Evolutionary conservation across 805 yeast genomes (phyloP), one percentile per base, ranked within the genome.

Genomic region (Saccharomycopsis malanga): DNA sequence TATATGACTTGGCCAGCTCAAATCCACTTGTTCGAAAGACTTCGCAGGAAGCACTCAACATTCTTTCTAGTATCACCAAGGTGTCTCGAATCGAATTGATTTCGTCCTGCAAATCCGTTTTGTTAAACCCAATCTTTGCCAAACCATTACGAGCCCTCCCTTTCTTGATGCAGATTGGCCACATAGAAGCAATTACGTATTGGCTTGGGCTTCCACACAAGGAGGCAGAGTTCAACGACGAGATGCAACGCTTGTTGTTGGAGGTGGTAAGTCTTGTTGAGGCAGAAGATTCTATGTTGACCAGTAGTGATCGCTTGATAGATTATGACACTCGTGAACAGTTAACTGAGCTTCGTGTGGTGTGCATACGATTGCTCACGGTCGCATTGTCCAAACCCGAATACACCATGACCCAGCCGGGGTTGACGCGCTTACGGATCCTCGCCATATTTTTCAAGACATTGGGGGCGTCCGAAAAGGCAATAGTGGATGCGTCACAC

Each of bases 81-180:
- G 81, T 81, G 12, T 76, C 94, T 1, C 72, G 87, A 39, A 75
- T 91, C 1, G 76, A 80, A 1, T 75, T 94, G 56, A 80, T 94
- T 63, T 77, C 80, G 3, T 89, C 91, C 17, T 89, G 94, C 45
- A 87, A 88, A 57, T 81, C 79, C 41, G 77, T 89, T 22, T 68
- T 94, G 24, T 66, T 93, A 40, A 85, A 94, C 0, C 98, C 99
- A 4, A 93, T 93, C 20, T 94, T 93, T 69, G 96, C 96, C 3
- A 93, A 93, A 60, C 99, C 99, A 0, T 66, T 93, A 49, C 73
- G 99, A 53, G 99, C 99, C 0, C 71, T 93, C 52, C 98, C 99
- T 0, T 93, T 94, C 67, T 93, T 96, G 3, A 93, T 91, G 96
- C 98, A 94, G 66, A 93, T 93, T 48, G 98, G 98, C 32, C 89